Conservation (phyloP, 805 yeast species). For the Geotrichum ghanense region DNA sequence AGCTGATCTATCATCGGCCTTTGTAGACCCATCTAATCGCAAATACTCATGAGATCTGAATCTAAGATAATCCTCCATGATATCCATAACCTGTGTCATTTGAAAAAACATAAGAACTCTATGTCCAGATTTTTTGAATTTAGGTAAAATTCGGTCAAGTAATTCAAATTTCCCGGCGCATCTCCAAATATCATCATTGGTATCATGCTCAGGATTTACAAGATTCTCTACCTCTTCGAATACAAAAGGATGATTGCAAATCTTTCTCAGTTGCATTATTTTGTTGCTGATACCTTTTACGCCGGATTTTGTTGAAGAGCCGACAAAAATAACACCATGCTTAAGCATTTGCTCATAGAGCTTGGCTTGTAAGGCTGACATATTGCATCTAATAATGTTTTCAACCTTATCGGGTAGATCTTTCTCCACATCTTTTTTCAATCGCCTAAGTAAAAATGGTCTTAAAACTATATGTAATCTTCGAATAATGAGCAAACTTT, state of each 20-base stretch:
- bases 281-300: slow-evolving; percentile 87
- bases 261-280: slow-evolving; percentile 91
- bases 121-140: slow-evolving; percentile 75
- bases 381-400: slow-evolving; percentile 85
- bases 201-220: slow-evolving; percentile 57
- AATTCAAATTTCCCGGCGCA: slow-evolving; percentile 92
- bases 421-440: slow-evolving; percentile 94
- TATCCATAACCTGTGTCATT: slow-evolving; percentile 98
- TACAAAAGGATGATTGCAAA: slow-evolving; percentile 95
- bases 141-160: slow-evolving; percentile 78
- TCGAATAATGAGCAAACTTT: slow-evolving; percentile 80
- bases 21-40: slow-evolving; percentile 90
- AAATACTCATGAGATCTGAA: slow-evolving; percentile 61
- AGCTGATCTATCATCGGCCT: slow-evolving; percentile 88
- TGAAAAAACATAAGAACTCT: slow-evolving; percentile 89
- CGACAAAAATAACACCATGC: slow-evolving; percentile 68
- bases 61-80: slow-evolving; percentile 90
- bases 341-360: slow-evolving; percentile 87
- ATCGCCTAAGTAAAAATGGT: slow-evolving; percentile 86
- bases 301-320: slow-evolving; percentile 34
- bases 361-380: slow-evolving; percentile 73
- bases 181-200: slow-evolving; percentile 78
- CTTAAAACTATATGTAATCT: slow-evolving; percentile 93
- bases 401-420: slow-evolving; percentile 94
- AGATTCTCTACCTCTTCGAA: slow-evolving; percentile 87